phyloP scores from a whole-genome alignment of 129 eudicot species.

The Scalesia atractyloides region DNA sequence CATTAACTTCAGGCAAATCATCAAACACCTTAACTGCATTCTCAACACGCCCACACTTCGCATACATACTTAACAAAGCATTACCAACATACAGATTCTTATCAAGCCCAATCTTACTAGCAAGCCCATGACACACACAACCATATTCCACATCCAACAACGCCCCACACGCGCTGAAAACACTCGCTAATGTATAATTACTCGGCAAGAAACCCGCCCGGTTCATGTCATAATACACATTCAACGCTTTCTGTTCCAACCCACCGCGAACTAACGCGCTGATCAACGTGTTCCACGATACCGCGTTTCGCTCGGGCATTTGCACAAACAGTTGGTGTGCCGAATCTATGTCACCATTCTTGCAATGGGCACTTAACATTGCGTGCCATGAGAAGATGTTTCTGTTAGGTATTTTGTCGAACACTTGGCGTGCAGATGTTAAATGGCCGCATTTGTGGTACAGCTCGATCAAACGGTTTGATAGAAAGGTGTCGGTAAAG shows the following conservation, averaged over 20 bases:
- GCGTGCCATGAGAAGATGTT: conserved; percentile 71
- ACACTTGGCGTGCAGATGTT: conserved; percentile 49
- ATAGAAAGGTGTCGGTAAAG: conserved; percentile 51
- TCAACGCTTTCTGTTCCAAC: conserved; percentile 46
- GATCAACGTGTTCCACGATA: conserved; percentile 83
- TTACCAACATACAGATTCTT: conserved; percentile 71
- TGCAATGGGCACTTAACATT: conserved; percentile 54
- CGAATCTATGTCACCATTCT: conserved; percentile 39
- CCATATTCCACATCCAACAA: conserved; percentile 47
- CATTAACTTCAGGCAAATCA: conserved; percentile 64
- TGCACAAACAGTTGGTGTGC: conserved; percentile 55
- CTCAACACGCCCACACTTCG: conserved; percentile 50
- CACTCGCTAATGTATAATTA: conserved; percentile 73
- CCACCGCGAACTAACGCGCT: conserved; percentile 59
- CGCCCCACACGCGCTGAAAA: conserved; percentile 80
- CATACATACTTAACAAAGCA: conserved; percentile 71
- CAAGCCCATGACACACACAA: conserved; percentile 56
- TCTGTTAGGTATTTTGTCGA: conserved; percentile 59
- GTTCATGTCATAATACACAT: conserved; percentile 54
- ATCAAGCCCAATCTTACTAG: conserved; percentile 63
- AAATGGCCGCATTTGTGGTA: conserved; percentile 59
- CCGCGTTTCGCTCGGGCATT: conserved; percentile 71
- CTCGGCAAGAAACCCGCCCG: conserved; percentile 59
- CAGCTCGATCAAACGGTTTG: conserved; percentile 70
- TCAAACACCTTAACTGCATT: conserved; percentile 58